Base-by-base conservation (phyloP, 257 asterid genomes). In the Solanum clarkiae region DNA sequence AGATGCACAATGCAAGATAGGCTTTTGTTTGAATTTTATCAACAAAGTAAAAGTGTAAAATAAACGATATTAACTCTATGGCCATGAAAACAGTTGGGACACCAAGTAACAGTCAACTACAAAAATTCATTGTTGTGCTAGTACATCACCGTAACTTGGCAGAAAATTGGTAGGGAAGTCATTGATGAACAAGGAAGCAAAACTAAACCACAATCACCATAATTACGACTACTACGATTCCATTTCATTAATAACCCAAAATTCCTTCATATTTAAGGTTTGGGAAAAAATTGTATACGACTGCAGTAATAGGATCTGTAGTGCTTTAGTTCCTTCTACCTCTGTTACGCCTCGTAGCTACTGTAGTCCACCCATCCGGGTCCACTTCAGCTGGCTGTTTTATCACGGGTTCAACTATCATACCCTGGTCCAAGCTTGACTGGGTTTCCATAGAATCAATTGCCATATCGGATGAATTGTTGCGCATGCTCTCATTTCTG, bases 291-390 rank as follows among this genome's bases (percentile, higher is more conserved):
- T 74, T 77, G 82, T 49, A 75, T 49, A 70, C 3, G 15, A 70
- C 80, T 70, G 54, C 29, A 70, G 10, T 40, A 10, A 54, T 66
- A 4, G 26, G 49, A 26, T 44, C 26, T 51, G 0, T 2, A 24
- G 16, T 24, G 82, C 47, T 79, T 82, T 79, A 90, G 47, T 82
- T 86, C 88, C 74, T 89, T 86, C 90, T 82, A 68, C 92, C 94
- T 88, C 24, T 91, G 71, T 84, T 82, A 81, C 91, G 92, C 75
- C 80, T 93, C 12, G 91, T 49, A 55, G 87, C 54, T 79, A 91
- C 94, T 1, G 84, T 89, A 3, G 92, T 91, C 95, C 94, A 92
- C 7, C 91, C 94, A 12, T 93, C 95, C 14, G 65, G 93, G 29
- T 53, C 65, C 26, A 71, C 91, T 81, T 84, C 88, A 57, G 91